Conservation (phyloP, 495 filamentous ascomycete species). For the Tetracladium setigerum region DNA sequence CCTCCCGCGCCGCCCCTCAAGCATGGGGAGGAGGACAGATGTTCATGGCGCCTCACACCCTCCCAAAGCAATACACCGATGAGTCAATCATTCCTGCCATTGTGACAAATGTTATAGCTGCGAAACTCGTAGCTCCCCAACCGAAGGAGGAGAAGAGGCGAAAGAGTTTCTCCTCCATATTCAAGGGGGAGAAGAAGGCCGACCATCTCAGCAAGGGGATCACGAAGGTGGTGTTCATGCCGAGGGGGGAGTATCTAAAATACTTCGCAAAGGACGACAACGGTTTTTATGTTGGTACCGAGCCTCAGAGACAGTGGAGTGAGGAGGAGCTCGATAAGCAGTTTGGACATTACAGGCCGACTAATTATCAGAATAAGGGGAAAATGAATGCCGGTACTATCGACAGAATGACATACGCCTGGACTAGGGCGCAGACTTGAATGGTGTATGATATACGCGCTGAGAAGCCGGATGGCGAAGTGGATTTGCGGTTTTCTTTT, state of each 20-base stretch:
- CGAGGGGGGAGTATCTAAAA: constrained; percentile 17
- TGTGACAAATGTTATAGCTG: constrained; percentile 11
- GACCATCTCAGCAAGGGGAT: not conserved
- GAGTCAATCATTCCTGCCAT: constrained; percentile 18
- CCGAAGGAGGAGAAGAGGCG: too few relatives aligned
- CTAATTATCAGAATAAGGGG: too few relatives aligned
- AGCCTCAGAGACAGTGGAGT: constrained; percentile 2
- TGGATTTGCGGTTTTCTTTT: too few relatives aligned
- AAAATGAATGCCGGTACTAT: too few relatives aligned
- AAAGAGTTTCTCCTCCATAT: constrained; percentile 1
- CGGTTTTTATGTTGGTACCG: constrained; percentile 5
- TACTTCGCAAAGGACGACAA: constrained; percentile 7
- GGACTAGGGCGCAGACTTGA: too few relatives aligned
- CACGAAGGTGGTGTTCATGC: constrained; percentile 21
- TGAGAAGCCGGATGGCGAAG: too few relatives aligned
- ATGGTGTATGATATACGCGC: too few relatives aligned
- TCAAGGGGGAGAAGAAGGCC: not conserved
- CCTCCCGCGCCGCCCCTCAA: constrained; percentile 1
- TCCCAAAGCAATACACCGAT: constrained; percentile 15
- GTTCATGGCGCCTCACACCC: constrained; percentile 3
- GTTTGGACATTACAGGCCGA: too few relatives aligned
- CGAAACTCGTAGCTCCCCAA: not conserved
- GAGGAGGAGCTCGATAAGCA: constrained; percentile 6
- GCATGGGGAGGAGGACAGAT: constrained; percentile 1
- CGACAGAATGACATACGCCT: too few relatives aligned